Base-by-base conservation (phyloP, 495 filamentous ascomycete genomes). In the Physcia stellaris region DNA sequence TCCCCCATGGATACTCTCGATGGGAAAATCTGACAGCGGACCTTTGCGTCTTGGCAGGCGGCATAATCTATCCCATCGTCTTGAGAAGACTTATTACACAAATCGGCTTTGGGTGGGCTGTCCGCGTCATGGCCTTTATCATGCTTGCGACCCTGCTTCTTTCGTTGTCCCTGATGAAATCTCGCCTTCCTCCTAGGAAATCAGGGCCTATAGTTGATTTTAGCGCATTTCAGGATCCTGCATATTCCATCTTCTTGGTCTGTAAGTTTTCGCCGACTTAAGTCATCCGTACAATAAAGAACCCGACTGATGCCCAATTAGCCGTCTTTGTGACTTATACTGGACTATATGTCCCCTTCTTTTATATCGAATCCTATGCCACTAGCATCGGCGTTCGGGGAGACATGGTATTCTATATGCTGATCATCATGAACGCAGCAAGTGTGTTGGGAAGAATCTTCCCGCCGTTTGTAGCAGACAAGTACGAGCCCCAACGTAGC, bases 311-410 rank as follows among this genome's bases (percentile, higher is more conserved):
- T n/a, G n/a, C n/a, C n/a, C n/a, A n/a, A n/a, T 32, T 57, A 4
- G 64, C 50, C 20, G 52, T 63, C 55, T 70, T 72, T 50, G 32
- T 75, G 39, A 66, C 62, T 2, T 77, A 83, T 66, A 57, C 81
- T 47, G 78, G 77, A 2, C 69, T 84, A 39, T 83, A 82, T 55
- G 70, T 77, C 56, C 68, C 78, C 24, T 75, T 84, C 46, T 81
- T 79, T 55, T 88, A 83, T 49, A 57, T 82, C 35, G 62, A 76
- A 43, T 62, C 69, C 2, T 83, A 72, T n/a, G n/a, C n/a, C n/a
- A n/a, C n/a, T n/a, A n/a, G n/a, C n/a, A n/a, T n/a, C n/a, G n/a
- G n/a, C n/a, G n/a, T n/a, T n/a, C n/a, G n/a, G n/a, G n/a, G n/a
- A n/a, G n/a, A n/a, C n/a, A n/a, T n/a, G n/a, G n/a, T n/a, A n/a